Percentiles rank a stretch among this genome's conserved stretches.
phyloP scores from a whole-genome alignment of 2,329 filamentous ascomycete genomes.

The Trichothecium roseum region DNA sequence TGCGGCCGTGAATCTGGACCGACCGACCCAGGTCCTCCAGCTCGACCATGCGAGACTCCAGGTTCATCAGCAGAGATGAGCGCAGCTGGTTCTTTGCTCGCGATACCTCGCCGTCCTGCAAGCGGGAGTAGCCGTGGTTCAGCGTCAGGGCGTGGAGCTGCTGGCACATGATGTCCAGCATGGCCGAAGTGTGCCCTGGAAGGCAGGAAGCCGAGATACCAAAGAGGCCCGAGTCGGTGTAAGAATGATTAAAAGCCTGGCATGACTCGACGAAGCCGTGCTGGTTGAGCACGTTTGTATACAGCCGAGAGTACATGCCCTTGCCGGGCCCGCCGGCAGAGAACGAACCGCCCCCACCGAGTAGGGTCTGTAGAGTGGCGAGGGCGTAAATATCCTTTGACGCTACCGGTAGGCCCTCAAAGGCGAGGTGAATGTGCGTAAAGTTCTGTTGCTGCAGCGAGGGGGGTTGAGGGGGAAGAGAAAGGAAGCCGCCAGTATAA shows the following conservation, averaged over 20 bases:
- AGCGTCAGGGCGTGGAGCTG: slow-evolving; percentile 72
- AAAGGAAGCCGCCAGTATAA: slow-evolving; percentile 91
- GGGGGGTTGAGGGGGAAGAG: slow-evolving; percentile 69
- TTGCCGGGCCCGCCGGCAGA: slow-evolving; percentile 94
- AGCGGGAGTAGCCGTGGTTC: slow-evolving; percentile 60
- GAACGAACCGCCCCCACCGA: slow-evolving; percentile 93
- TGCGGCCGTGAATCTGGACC: slow-evolving; percentile 91
- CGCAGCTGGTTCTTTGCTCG: slow-evolving; percentile 96
- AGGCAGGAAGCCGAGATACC: slow-evolving; percentile 83
- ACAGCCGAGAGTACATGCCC: slow-evolving; percentile 97
- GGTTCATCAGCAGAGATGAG: slow-evolving; percentile 87
- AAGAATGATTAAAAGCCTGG: slow-evolving; percentile 93
- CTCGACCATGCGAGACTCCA: slow-evolving; percentile 95
- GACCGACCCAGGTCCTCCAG: slow-evolving; percentile 90
- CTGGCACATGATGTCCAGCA: slow-evolving; percentile 93
- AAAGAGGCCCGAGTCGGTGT: slow-evolving; percentile 91
- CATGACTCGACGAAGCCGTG: slow-evolving; percentile 96
- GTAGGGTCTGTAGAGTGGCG: slow-evolving; percentile 87
- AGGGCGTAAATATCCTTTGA: slow-evolving; percentile 93
- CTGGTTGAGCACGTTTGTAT: slow-evolving; percentile 96
- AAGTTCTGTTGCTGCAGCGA: slow-evolving; percentile 70
- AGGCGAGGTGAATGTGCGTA: slow-evolving; percentile 90
- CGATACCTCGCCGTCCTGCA: slow-evolving; percentile 69
- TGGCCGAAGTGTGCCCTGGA: slow-evolving; percentile 64
- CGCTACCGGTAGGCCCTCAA: slow-evolving; percentile 85